Percentiles rank a stretch among this genome's conserved stretches.
These are phyloP conservation scores for Colletotrichum agaves DNA, from an alignment of 2,329 filamentous ascomycete species.

Conservation along the genomic window DNA sequence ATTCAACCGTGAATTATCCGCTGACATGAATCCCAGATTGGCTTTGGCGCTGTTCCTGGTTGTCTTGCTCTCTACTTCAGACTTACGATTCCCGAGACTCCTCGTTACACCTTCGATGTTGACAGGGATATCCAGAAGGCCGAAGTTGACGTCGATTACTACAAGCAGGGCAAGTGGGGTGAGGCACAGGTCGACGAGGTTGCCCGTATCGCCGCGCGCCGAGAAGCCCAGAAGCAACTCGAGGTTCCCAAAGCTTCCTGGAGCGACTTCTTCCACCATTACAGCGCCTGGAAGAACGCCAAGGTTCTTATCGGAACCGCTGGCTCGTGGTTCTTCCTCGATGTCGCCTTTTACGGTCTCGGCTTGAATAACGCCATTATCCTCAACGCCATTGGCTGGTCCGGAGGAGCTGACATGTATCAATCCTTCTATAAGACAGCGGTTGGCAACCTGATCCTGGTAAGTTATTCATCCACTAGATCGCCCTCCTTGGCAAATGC, in stretches of 20 bases:
- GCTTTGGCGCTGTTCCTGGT: slow-evolving; percentile 70
- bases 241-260: slow-evolving; percentile 77
- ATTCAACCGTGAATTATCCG: too few species aligned
- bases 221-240: slow-evolving; percentile 64
- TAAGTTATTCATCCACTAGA: too few species aligned
- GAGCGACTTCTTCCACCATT: slow-evolving; percentile 77
- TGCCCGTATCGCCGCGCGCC: slow-evolving; percentile 67
- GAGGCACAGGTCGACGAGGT: slow-evolving; percentile 76
- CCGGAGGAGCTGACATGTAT: slow-evolving; percentile 68
- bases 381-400: slow-evolving; percentile 77
- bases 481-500: too few species aligned
- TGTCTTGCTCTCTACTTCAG: slow-evolving; percentile 81
- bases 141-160: slow-evolving; percentile 78
- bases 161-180: slow-evolving; percentile 69
- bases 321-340: slow-evolving; percentile 84
- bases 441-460: slow-evolving; percentile 81
- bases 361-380: slow-evolving; percentile 82
- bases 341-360: slow-evolving; percentile 72
- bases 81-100: slow-evolving; percentile 87
- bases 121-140: slow-evolving; percentile 79
- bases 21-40: slow-evolving; percentile 51
- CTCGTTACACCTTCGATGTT: slow-evolving; percentile 88
- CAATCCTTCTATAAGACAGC: slow-evolving; percentile 78
- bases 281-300: slow-evolving; percentile 76
- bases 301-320: slow-evolving; percentile 82